phyloP scores from a whole-genome alignment of 2,329 filamentous ascomycete species.

The Alternaria atra region DNA sequence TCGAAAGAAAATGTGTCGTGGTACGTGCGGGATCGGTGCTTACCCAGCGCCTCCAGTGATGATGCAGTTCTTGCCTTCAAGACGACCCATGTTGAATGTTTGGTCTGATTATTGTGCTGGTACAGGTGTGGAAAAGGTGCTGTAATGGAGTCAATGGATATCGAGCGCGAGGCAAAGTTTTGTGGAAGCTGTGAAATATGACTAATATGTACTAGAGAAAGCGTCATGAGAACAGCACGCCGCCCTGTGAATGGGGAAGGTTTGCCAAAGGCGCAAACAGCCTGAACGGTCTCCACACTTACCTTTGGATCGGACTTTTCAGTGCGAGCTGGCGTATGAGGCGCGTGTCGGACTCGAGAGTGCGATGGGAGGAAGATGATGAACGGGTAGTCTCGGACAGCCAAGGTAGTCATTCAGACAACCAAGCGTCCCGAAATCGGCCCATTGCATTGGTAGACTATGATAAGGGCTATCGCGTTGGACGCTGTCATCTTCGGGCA shows the following conservation, averaged over 20 bases:
- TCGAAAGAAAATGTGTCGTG: background rate
- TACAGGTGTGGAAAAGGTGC: slow-evolving; percentile 6
- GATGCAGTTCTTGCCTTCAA: slow-evolving; percentile 74
- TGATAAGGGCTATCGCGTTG: slow-evolving; percentile 39
- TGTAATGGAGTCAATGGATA: slow-evolving; percentile 21
- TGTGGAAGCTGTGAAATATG: slow-evolving; percentile 36
- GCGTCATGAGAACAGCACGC: slow-evolving; percentile 26
- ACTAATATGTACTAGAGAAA: slow-evolving; percentile 40
- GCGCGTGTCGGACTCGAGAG: slow-evolving; percentile 5
- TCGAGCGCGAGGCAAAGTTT: slow-evolving; percentile 26
- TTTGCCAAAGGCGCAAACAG: slow-evolving; percentile 18
- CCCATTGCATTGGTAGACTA: slow-evolving; percentile 34
- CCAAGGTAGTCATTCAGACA: slow-evolving; percentile 10
- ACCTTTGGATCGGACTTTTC: slow-evolving; percentile 14
- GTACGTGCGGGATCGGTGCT: slow-evolving; percentile 44
- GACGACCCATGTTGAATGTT: slow-evolving; percentile 57
- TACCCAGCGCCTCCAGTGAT: slow-evolving; percentile 89
- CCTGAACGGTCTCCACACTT: slow-evolving; percentile 13
- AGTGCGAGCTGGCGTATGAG: slow-evolving; percentile 10
- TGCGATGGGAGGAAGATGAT: slow-evolving; percentile 10
- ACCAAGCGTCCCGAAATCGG: slow-evolving; percentile 43
- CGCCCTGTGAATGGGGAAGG: slow-evolving; percentile 23
- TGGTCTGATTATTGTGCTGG: slow-evolving; percentile 11
- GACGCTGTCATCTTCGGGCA: slow-evolving; percentile 18
- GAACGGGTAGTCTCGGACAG: slow-evolving; percentile 26